Conservation (phyloP, 73 alveolate species). For the Paramecium caudatum region DNA sequence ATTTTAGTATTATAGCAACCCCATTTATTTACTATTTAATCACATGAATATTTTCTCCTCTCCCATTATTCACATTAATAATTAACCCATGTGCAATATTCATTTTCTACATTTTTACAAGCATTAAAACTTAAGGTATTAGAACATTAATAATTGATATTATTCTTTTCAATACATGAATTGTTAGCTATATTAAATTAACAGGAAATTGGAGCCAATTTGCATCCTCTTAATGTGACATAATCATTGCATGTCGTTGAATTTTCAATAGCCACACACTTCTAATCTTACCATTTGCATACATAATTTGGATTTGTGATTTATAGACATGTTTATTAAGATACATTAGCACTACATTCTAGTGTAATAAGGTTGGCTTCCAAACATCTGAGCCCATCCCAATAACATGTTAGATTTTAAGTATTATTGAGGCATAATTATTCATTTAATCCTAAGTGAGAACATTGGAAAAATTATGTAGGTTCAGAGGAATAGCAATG, state of each 20-base stretch:
- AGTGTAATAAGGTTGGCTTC: neutral
- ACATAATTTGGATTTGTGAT: neutral
- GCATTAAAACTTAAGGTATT: neutral
- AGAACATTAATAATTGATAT: neutral
- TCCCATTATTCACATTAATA: neutral
- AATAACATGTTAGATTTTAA: neutral
- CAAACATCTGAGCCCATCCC: neutral
- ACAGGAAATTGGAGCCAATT: neutral
- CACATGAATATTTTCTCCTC: conserved; percentile 13
- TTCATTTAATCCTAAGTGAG: neutral
- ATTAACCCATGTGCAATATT: neutral
- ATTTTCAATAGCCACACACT: neutral
- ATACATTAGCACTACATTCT: neutral
- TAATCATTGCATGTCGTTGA: neutral
- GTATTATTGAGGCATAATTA: neutral
- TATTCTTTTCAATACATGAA: neutral
- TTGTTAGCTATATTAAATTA: neutral
- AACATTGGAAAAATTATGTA: neutral
- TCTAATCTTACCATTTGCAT: neutral
- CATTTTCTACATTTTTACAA: neutral
- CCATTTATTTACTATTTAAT: neutral
- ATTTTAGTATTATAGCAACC: conserved; percentile 31
- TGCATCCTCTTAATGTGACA: neutral
- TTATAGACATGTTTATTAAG: neutral
- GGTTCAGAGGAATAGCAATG: neutral